These are phyloP conservation scores for Chlorella sp. DNA, from an alignment of 139 green algal genomes.

Conservation along the genomic window DNA sequence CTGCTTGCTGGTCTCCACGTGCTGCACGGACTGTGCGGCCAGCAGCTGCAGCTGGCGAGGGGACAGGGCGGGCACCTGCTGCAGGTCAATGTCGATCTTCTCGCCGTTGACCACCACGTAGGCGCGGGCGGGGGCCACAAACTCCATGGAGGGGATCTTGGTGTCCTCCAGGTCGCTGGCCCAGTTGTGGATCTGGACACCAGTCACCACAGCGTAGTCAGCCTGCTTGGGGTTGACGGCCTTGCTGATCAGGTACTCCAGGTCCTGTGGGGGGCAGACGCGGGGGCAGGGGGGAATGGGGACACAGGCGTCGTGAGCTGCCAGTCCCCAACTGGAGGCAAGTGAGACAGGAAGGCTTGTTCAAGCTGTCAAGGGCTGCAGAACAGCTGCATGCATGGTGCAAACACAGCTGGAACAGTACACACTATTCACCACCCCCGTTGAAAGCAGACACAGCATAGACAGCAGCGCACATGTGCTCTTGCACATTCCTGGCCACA, in stretches of 20 bases:
- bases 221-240: slow-evolving; percentile 61
- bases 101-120: slow-evolving; percentile 73
- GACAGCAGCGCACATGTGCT: too few relatives aligned
- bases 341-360: too few relatives aligned
- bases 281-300: too few relatives aligned
- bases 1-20: background rate
- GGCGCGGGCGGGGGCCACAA: slow-evolving; percentile 50
- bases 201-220: slow-evolving; percentile 82
- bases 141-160: slow-evolving; percentile 56
- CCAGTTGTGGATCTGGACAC: slow-evolving; percentile 83
- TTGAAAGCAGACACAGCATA: too few relatives aligned
- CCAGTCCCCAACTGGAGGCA: too few relatives aligned
- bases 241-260: slow-evolving; percentile 81
- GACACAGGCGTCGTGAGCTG: too few relatives aligned
- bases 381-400: too few relatives aligned
- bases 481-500: too few relatives aligned
- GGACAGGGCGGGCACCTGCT: slow-evolving; percentile 21
- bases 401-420: too few relatives aligned
- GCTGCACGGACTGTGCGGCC: slow-evolving; percentile 5
- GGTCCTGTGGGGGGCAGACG: too few relatives aligned
- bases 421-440: too few relatives aligned
- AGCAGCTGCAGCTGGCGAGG: slow-evolving; percentile 44
- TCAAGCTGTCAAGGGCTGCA: too few relatives aligned
- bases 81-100: slow-evolving; percentile 65
- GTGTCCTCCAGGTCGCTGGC: slow-evolving; percentile 31